phyloP scores from a whole-genome alignment of 148 eudicot genomes.

The Limonium bicolor region DNA sequence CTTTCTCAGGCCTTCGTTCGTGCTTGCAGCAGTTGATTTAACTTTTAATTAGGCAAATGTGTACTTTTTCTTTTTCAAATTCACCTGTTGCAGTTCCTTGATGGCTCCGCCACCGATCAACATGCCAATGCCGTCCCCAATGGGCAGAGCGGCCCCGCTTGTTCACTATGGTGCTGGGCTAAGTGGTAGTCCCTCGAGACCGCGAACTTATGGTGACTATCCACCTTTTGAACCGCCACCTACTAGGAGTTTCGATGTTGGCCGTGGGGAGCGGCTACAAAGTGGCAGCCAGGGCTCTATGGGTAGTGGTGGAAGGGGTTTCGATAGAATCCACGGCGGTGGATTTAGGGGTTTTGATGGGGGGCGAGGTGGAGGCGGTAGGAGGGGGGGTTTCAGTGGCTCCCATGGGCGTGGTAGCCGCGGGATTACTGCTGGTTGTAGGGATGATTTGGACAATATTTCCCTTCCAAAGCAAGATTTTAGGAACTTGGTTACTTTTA shows the following conservation, averaged over 20 bases:
- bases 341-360: conserved; percentile 24
- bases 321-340: conserved; percentile 17
- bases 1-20: too few relatives aligned
- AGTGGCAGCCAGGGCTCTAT: conserved; percentile 23
- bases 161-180: conserved; percentile 25
- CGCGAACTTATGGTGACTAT: conserved; percentile 30
- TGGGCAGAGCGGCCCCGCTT: conserved; percentile 26
- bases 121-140: conserved; percentile 17
- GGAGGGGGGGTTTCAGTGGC: conserved; percentile 16
- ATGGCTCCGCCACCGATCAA: conserved; percentile 37
- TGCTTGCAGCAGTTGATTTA: too few relatives aligned
- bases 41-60: too few relatives aligned
- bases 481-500: conserved; percentile 55
- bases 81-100: conserved; percentile 72
- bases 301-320: conserved; percentile 26
- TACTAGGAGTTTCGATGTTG: conserved; percentile 44
- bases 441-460: conserved; percentile 59
- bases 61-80: too few relatives aligned
- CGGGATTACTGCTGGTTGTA: conserved; percentile 27
- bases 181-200: conserved; percentile 17
- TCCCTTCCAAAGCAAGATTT: conserved; percentile 78
- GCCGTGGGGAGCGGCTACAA: conserved; percentile 22
- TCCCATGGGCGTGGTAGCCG: conserved; percentile 31
- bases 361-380: conserved; percentile 27
- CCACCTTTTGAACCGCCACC: conserved; percentile 44